Base-by-base conservation (phyloP, 2,329 filamentous ascomycete genomes). In the Colletotrichum neosansevieriae region DNA sequence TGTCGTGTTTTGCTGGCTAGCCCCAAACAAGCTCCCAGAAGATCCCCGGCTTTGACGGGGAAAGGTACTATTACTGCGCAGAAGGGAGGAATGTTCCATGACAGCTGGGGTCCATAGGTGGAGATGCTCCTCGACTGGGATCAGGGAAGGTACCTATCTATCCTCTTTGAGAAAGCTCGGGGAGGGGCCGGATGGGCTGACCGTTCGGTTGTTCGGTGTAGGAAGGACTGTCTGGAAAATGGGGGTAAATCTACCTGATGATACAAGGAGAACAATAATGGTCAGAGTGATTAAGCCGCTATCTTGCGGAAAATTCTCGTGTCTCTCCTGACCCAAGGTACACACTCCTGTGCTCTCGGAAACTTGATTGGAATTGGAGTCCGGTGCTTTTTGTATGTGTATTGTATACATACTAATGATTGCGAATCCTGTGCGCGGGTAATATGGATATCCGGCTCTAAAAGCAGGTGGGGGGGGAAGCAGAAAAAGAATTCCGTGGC, bases 81-180 rank as follows among this genome's bases (percentile, higher is more conserved):
- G 50, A 60, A 60, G 58, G 50, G 63, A 67, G 63, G 67, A 69
- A 69, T 67, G 67, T 69, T 69, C 67, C 67, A 69, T 69, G 59
- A 53, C 60, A 68, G 50, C 50, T 50, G 34, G 63, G 58, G 65
- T 47, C 38, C 59, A 47, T 24, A 38, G 59, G 13, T 56, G 40
- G 50, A 54, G 29, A 19, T 53, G 59, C 47, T 36, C 50, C 38
- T 42, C 12, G 62, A 53, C 60, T 29, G 50, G 60, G 65, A 47
- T 68, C 42, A 50, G 49, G 54, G 42, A 45, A 36, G 36, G 21
- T 68, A n/a, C n/a, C n/a, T n/a, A n/a, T n/a, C n/a, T n/a, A 53
- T 32, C 60, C 65, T 45, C 65, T 59, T 58, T 68, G 44, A 58
- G 60, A 64, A 60, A 50, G 29, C 61, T 64, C 61, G 61, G 61